Percentiles rank a stretch among this genome's conserved stretches.
These are phyloP conservation scores for Escovopsis weberi DNA, from an alignment of 2,329 filamentous ascomycete species.

Conservation along the genomic window DNA sequence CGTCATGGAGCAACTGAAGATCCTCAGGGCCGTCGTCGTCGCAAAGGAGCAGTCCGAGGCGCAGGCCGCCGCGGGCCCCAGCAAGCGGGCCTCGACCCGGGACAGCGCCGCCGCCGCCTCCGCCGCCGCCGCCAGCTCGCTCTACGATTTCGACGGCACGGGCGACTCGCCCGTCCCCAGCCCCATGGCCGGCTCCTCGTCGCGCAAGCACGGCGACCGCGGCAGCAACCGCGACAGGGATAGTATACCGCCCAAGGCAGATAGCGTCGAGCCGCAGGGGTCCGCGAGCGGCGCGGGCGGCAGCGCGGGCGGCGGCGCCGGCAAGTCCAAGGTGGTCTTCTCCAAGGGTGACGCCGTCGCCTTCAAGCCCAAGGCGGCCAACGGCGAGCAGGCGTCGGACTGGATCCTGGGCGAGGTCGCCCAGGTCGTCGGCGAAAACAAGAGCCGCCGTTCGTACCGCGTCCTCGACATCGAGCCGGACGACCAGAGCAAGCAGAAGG, in stretches of 20 bases:
- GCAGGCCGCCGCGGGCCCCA: conserved; percentile 15
- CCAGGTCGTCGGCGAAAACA: conserved; percentile 60
- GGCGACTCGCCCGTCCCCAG: conserved; percentile 32
- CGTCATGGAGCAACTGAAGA: conserved; percentile 27
- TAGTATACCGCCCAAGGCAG: conserved; percentile 39
- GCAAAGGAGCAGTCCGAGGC: conserved; percentile 28
- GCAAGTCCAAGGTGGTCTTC: conserved; percentile 40
- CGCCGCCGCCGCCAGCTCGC: conserved; percentile 16
- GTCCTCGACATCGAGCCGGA: conserved; percentile 71
- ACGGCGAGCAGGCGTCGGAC: conserved; percentile 34
- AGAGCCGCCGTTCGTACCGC: conserved; percentile 56
- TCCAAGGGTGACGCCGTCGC: conserved; percentile 50
- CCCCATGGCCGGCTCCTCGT: conserved; percentile 21
- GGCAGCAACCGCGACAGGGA: conserved; percentile 30
- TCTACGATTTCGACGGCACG: conserved; percentile 31
- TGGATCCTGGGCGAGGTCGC: conserved; percentile 71
- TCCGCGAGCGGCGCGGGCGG: conserved; percentile 20
- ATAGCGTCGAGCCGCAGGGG: conserved; percentile 40
- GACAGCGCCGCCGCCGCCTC: conserved; percentile 4
- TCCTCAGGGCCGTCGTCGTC: conserved; percentile 27
- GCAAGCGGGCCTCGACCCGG: conserved; percentile 13
- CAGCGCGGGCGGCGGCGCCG: conserved; percentile 9
- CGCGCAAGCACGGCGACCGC: conserved; percentile 22
- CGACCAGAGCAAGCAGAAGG: conserved; percentile 48
- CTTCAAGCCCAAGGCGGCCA: conserved; percentile 44